A percentile compares a stretch with the other conserved stretches of the same genome.
Conservation (phyloP, 169 alveolate genomes). For the Eimeria maxima region DNA sequence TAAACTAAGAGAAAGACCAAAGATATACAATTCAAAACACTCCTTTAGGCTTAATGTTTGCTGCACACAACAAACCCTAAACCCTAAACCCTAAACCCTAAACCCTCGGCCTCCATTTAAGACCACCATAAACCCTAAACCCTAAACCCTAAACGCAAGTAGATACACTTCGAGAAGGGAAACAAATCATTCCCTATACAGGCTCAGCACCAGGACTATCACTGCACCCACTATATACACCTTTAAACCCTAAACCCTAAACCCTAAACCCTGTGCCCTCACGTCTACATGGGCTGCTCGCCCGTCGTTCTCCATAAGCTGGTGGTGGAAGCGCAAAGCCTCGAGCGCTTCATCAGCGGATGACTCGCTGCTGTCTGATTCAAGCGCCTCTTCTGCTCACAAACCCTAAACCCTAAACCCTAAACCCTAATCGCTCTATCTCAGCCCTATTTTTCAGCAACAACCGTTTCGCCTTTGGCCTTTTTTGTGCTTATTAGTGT, state of each 20-base stretch:
- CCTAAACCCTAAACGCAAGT: no score
- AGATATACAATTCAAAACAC: background rate
- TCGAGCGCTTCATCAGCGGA: conserved; percentile 19
- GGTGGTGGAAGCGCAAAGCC: conserved; percentile 45
- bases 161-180: no score
- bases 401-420: conserved; percentile 11
- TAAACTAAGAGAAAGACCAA: background rate
- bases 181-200: no score
- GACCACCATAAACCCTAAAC: background rate
- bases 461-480: no score
- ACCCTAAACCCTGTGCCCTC: background rate
- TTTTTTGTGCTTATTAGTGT: no score
- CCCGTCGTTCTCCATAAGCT: background rate
- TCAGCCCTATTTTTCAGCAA: no score
- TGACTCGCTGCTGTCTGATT: conserved; percentile 7
- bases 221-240: background rate
- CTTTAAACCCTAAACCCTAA: background rate
- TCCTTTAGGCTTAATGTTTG: conserved; percentile 29
- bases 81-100: conserved; percentile 38
- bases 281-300: background rate
- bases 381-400: conserved; percentile 33
- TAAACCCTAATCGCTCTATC: background rate
- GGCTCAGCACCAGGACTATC: no score
- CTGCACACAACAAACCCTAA: conserved; percentile 33
- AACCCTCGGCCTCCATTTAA: background rate